These are phyloP conservation scores for Neofusicoccum ribis DNA, from an alignment of 2,329 filamentous ascomycete species.

Conservation along the genomic window DNA sequence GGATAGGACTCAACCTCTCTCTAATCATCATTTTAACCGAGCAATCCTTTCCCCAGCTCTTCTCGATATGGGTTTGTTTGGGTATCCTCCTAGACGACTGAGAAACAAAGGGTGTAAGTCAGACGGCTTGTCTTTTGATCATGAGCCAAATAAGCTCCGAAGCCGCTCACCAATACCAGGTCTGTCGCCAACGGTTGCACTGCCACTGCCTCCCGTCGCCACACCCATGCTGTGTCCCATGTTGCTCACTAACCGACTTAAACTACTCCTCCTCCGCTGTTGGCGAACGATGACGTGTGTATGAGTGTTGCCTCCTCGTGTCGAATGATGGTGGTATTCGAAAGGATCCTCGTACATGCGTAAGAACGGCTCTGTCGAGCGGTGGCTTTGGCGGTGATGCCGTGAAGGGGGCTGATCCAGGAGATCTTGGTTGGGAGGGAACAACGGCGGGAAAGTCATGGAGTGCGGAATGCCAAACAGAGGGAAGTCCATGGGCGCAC, in stretches of 20 bases:
- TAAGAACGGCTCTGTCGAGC: neutral
- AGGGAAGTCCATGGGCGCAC: neutral
- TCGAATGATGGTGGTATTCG: neutral
- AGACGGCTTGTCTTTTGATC: neutral
- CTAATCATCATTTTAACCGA: too few relatives aligned
- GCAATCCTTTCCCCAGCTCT: too few relatives aligned
- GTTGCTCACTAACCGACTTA: neutral
- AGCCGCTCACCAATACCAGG: constrained; percentile 14
- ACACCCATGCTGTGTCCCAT: constrained; percentile 3
- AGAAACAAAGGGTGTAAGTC: too few relatives aligned
- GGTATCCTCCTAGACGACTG: too few relatives aligned
- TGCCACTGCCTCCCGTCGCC: neutral
- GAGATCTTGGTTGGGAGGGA: neutral
- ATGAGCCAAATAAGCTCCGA: constrained; percentile 10
- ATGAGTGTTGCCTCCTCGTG: neutral
- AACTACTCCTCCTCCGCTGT: constrained; percentile 8
- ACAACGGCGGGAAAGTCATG: neutral
- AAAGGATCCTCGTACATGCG: neutral
- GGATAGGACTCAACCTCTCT: too few relatives aligned
- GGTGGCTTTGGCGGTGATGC: neutral
- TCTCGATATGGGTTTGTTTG: too few relatives aligned
- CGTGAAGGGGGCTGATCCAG: neutral
- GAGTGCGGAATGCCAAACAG: neutral
- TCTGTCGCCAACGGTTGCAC: neutral
- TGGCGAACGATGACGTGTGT: neutral